Percentiles rank a stretch among this genome's conserved stretches.
Evolutionary conservation across 1,284 basidiomycete species (phyloP).

Genomic region (Marasmius fiardii): DNA sequence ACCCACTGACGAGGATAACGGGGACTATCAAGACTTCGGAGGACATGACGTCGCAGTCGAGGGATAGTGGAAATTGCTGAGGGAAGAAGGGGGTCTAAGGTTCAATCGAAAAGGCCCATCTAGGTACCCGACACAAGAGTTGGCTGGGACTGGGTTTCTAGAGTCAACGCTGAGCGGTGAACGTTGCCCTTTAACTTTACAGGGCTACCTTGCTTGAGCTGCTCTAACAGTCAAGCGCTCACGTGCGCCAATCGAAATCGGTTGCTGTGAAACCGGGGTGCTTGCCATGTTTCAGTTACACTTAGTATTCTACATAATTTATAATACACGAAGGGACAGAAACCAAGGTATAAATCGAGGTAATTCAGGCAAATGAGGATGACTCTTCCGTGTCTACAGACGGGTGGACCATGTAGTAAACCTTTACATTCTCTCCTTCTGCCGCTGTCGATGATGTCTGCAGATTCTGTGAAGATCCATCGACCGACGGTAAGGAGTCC

Average conservation of each 20-base stretch:
- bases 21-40: constrained; percentile 51
- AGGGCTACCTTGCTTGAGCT: not conserved
- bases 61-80: no score
- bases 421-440: constrained; percentile 56
- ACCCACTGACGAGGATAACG: constrained; percentile 52
- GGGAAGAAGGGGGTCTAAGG: no score
- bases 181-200: not conserved
- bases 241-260: not conserved
- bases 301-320: not conserved
- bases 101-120: not conserved
- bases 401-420: constrained; percentile 81
- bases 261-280: not conserved
- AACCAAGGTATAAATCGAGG: not conserved
- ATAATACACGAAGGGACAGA: constrained; percentile 1
- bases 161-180: not conserved
- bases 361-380: constrained; percentile 21
- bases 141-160: not conserved
- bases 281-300: not conserved
- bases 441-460: constrained; percentile 38
- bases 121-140: not conserved
- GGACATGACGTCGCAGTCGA: constrained; percentile 23
- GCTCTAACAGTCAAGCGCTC: not conserved
- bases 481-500: constrained; percentile 67
- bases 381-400: constrained; percentile 69
- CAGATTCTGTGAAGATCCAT: constrained; percentile 43